A percentile compares a stretch with the other conserved stretches of the same genome.
phyloP scores from a whole-genome alignment of 2,329 filamentous ascomycete genomes.

The Fusarium sp. region DNA sequence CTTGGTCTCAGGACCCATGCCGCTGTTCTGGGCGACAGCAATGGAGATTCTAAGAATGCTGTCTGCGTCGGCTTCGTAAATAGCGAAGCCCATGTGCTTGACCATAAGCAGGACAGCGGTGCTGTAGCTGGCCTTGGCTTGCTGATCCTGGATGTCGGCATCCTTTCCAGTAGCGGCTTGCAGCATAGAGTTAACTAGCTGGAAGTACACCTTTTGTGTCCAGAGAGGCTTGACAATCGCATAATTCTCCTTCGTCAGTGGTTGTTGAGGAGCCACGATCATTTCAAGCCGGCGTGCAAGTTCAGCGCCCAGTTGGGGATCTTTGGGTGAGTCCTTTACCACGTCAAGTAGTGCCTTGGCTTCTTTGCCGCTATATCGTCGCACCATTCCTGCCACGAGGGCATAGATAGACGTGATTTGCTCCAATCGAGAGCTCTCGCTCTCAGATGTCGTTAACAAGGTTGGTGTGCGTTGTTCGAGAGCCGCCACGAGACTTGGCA shows the following conservation, averaged over 20 bases:
- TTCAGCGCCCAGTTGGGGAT: slow-evolving; percentile 51
- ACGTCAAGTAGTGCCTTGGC: slow-evolving; percentile 52
- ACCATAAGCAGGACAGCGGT: slow-evolving; percentile 63
- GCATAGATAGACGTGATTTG: slow-evolving; percentile 52
- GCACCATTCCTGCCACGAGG: slow-evolving; percentile 54
- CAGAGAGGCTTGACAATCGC: slow-evolving; percentile 60
- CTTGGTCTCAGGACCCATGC: slow-evolving; percentile 58
- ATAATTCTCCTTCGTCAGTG: slow-evolving; percentile 56
- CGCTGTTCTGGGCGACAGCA: slow-evolving; percentile 58
- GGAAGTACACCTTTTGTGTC: slow-evolving; percentile 63
- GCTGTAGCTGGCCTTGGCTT: slow-evolving; percentile 56
- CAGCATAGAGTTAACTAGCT: slow-evolving; percentile 60
- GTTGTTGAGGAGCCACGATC: slow-evolving; percentile 55
- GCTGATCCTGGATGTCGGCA: slow-evolving; percentile 46
- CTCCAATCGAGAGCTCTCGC: slow-evolving; percentile 36
- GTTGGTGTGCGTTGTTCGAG: slow-evolving; percentile 45
- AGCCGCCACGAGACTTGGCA: slow-evolving; percentile 42
- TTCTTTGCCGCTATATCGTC: slow-evolving; percentile 54
- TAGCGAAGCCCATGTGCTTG: slow-evolving; percentile 61
- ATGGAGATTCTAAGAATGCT: slow-evolving; percentile 63
- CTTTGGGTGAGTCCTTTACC: slow-evolving; percentile 52
- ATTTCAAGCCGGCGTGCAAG: slow-evolving; percentile 58
- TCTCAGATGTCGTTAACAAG: slow-evolving; percentile 33
- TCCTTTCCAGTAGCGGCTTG: slow-evolving; percentile 52
- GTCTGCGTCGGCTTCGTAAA: slow-evolving; percentile 65